Evolutionary conservation across 176 grass and related monocot genomes (phyloP), one percentile per base, ranked within the genome.

Genomic region (Aegilops sharonensis): DNA sequence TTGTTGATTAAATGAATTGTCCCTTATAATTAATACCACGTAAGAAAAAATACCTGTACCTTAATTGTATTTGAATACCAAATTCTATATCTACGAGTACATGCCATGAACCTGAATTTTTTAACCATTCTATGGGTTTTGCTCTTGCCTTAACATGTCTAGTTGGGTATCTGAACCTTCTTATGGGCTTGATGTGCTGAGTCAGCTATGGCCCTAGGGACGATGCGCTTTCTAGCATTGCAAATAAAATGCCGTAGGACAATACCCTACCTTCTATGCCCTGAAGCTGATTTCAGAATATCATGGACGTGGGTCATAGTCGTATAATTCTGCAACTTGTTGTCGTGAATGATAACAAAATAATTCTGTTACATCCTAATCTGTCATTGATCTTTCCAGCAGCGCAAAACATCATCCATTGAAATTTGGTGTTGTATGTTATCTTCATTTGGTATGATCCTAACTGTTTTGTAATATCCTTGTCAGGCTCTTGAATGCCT

Each of bases 401-500:
- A 6, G 60, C 5, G 59, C 45, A 84, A 32, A 77, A 74, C 25
- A 59, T 57, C 3, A 72, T 67, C 25, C 15, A 34, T 11, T 67
- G 40, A 43, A 68, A 68, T 75, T 64, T 47, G 68, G 13, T 80
- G 45, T 30, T 34, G 39, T 80, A 20, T 30, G 45, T 18, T 87
- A 35, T 68, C 29, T 61, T 50, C 64, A 59, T 73, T 80, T 87
- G 35, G 29, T 37, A 35, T 40, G 8, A 24, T 75, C 29, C 43
- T 91, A 48, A 91, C 39, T 21, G 20, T 66, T 78, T 83, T 76
- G 60, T 86, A 47, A 18, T 69, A 37, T 63, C 37, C 81, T 3
- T 90, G 73, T 84, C 86, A 98, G 97, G 93, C 97, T 84, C 87
- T 98, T 23, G 94, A 98, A 91, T 95, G 97, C 78, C 88, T 98